These are phyloP conservation scores for Leccinum fuscescens DNA, from an alignment of 1,284 basidiomycete genomes.

Conservation along the genomic window DNA sequence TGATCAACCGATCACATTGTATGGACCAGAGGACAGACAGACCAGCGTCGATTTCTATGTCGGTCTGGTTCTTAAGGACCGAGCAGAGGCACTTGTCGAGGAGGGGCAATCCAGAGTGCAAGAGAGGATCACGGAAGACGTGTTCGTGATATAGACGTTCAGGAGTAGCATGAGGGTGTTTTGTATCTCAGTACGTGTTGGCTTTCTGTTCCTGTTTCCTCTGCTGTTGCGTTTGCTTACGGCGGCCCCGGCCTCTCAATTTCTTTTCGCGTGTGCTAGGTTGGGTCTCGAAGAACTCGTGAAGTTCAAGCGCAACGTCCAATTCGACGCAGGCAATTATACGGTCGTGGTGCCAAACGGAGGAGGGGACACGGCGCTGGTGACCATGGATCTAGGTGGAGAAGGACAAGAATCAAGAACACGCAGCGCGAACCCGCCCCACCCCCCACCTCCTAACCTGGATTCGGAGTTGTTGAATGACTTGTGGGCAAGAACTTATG, in stretches of 20 bases:
- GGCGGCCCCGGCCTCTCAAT: background rate
- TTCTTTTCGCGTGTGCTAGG: slow-evolving; percentile 42
- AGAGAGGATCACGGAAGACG: slow-evolving; percentile 70
- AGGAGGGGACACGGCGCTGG: slow-evolving; percentile 38
- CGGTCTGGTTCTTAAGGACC: slow-evolving; percentile 82
- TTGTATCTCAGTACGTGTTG: slow-evolving; percentile 76
- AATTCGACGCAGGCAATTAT: slow-evolving; percentile 92
- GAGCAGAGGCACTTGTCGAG: slow-evolving; percentile 46
- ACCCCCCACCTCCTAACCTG: too few relatives aligned
- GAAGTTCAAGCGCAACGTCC: slow-evolving; percentile 85
- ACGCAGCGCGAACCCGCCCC: slow-evolving; percentile 75
- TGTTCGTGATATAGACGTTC: slow-evolving; percentile 94
- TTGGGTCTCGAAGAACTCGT: slow-evolving; percentile 93
- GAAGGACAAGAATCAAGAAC: slow-evolving; percentile 75
- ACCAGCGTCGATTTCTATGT: slow-evolving; percentile 98
- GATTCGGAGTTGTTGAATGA: too few relatives aligned
- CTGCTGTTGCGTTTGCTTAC: background rate
- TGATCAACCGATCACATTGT: slow-evolving; percentile 90
- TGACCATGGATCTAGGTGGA: slow-evolving; percentile 86
- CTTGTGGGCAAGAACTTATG: too few relatives aligned
- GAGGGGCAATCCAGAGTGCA: background rate
- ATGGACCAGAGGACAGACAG: slow-evolving; percentile 96
- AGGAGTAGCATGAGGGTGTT: slow-evolving; percentile 95
- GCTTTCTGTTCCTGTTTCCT: slow-evolving; percentile 2
- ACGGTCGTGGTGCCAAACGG: slow-evolving; percentile 66